Conservation (phyloP, 192 early-diverging fungal genomes). For the Coemansia sp. region DNA sequence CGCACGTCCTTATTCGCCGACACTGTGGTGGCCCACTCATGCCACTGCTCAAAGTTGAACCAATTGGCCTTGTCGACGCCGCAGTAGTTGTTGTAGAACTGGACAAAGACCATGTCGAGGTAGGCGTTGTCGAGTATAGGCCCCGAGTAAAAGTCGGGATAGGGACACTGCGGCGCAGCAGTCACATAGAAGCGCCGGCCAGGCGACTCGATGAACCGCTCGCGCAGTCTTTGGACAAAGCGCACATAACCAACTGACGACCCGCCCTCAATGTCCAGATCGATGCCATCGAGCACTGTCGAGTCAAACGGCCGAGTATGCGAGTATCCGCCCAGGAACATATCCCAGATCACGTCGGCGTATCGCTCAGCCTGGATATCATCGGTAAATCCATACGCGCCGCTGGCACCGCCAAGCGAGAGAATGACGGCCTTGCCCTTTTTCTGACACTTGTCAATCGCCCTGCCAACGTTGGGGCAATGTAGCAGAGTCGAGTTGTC, state of each 20-base stretch:
- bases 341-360: conserved; percentile 74
- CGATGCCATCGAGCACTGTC: conserved; percentile 72
- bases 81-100: conserved; percentile 87
- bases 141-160: conserved; percentile 68
- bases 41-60: conserved; percentile 79
- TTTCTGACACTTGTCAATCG: conserved; percentile 71
- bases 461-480: conserved; percentile 69
- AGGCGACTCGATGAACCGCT: conserved; percentile 54
- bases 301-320: conserved; percentile 68
- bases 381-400: conserved; percentile 63
- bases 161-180: conserved; percentile 76
- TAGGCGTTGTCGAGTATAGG: conserved; percentile 62
- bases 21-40: conserved; percentile 63
- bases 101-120: conserved; percentile 73
- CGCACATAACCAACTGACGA: conserved; percentile 60
- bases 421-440: conserved; percentile 75
- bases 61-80: conserved; percentile 56
- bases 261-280: conserved; percentile 74
- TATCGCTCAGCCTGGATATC: conserved; percentile 62
- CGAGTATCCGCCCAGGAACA: conserved; percentile 71
- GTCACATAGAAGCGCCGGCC: conserved; percentile 61
- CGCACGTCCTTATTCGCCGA: conserved; percentile 65
- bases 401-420: conserved; percentile 71
- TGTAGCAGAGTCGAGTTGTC: conserved; percentile 66
- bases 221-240: conserved; percentile 62